Evolutionary conservation across 495 filamentous ascomycete species (phyloP), one percentile per base, ranked within the genome.

Genomic region (Rhypophila decipiens): DNA sequence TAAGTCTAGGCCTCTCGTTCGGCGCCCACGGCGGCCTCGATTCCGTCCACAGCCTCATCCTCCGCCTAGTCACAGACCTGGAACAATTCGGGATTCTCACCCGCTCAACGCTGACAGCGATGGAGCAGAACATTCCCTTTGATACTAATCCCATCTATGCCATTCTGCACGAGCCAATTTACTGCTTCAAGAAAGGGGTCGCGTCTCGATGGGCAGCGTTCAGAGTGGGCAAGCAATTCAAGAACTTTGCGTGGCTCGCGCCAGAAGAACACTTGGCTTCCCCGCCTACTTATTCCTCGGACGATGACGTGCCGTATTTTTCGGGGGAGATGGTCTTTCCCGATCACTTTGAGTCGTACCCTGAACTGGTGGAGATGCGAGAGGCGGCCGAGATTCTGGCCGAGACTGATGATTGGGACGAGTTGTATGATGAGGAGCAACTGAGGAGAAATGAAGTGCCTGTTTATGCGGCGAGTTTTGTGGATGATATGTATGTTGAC

Each of bases 401-500:
- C 5, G 49, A 70, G 2, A 70, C 71, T 22, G 58, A 67, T 8
- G 76, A 80, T 40, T 96, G 93, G 91, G 75, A 52, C 10, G 48
- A 83, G 2, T 74, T 97, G 2, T 96, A 95, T 58, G 79, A 93
- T 57, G 73, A 80, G 49, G 73, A 71, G 8, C 81, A 87, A 57
- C 73, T 96, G 17, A 74, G 73, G 5, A 72, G 77, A 51, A 96
- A 96, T 56, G 71, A 84, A 49, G 89, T 96, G 0, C 90, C 93
- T 0, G 86, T 96, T 0, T 96, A 94, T 53, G 83, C 88, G 5
- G 87, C 86, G 0, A 82, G 76, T n/a, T 97, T 83, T 48, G 58
- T 88, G 1, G 87, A 96, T 46, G 91, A 97, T 63, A 96, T 97
- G 90, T 96, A 95, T 55, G 91, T 97, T 24, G 83, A 91, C 52